phyloP scores from a whole-genome alignment of 345 rosid genomes.

The Brassica nigra region DNA sequence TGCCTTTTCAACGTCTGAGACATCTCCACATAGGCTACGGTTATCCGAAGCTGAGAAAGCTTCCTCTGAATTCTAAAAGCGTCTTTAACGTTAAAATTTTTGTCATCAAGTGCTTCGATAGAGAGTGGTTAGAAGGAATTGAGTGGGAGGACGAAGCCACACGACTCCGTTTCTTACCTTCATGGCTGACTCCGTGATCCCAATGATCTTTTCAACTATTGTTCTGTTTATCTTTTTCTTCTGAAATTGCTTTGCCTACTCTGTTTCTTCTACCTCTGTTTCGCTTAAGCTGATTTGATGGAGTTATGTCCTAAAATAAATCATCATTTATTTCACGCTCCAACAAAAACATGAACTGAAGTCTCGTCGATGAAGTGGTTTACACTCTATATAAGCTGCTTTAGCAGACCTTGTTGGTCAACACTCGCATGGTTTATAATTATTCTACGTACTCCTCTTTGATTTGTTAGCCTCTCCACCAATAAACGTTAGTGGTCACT shows the following conservation, averaged over 20 bases:
- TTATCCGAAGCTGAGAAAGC: background rate
- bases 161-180: background rate
- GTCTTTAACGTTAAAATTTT: background rate
- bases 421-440: background rate
- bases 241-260: no score
- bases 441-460: background rate
- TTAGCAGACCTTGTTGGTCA: background rate
- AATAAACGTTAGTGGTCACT: no score
- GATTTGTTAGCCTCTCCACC: no score
- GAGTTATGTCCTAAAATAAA: no score
- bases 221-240: no score
- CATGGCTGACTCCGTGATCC: background rate
- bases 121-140: background rate
- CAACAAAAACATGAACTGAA: background rate
- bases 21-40: background rate
- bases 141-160: background rate
- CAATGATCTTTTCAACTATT: no score
- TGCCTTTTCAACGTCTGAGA: conserved; percentile 12
- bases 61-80: background rate
- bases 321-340: no score
- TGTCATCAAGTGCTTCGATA: background rate
- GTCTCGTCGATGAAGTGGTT: background rate
- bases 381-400: background rate
- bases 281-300: no score
- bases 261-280: no score